A percentile compares a stretch with the other conserved stretches of the same genome.
phyloP scores from a whole-genome alignment of 1,139 yeast genomes.

The Geotrichum candidum region DNA sequence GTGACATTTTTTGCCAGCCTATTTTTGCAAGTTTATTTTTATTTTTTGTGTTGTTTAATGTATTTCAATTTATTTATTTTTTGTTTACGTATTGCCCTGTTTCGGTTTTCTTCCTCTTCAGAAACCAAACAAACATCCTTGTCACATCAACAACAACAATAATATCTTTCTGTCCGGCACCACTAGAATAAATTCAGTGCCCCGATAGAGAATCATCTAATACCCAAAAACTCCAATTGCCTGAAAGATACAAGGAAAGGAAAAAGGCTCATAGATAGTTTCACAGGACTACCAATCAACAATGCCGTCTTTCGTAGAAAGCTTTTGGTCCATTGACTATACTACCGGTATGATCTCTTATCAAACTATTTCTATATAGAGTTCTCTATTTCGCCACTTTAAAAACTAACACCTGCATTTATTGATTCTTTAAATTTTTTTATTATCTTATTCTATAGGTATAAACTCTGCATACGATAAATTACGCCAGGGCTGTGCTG shows the following conservation, averaged over 20 bases:
- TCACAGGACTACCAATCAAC: background rate
- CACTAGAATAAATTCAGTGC: background rate
- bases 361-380: background rate
- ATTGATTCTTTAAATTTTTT: too few species aligned
- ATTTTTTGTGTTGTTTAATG: background rate
- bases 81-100: too few species aligned
- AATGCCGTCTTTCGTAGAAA: constrained; percentile 20
- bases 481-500: constrained; percentile 63
- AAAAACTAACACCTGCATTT: background rate
- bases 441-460: constrained; percentile 35
- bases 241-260: background rate
- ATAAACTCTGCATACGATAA: constrained; percentile 56
- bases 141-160: background rate
- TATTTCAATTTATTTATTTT: background rate
- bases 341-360: constrained; percentile 8
- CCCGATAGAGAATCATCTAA: background rate
- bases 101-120: background rate
- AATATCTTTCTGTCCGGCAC: background rate
- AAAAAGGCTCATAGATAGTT: background rate
- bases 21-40: background rate
- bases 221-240: background rate
- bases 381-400: background rate
- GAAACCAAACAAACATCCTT: background rate
- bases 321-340: constrained; percentile 27
- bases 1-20: background rate